These are phyloP conservation scores for Handroanthus guayacan DNA, from an alignment of 257 asterid genomes.

Conservation along the genomic window DNA sequence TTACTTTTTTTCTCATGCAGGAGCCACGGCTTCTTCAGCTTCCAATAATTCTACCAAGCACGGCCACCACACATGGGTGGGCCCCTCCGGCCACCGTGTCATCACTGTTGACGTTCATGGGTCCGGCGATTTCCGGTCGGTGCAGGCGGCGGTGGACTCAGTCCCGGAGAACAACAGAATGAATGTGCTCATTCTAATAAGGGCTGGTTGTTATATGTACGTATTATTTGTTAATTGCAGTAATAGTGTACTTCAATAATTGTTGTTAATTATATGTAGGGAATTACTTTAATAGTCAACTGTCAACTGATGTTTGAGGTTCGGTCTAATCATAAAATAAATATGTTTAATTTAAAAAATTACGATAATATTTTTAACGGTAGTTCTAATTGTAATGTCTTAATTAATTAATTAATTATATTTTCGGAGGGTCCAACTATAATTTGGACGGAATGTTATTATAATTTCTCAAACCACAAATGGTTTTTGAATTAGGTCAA, in stretches of 20 bases:
- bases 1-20: slow-evolving; percentile 27
- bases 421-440: no score
- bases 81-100: slow-evolving; percentile 75
- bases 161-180: slow-evolving; percentile 61
- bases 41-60: slow-evolving; percentile 36
- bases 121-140: slow-evolving; percentile 64
- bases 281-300: no score
- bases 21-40: not conserved
- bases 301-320: no score
- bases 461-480: no score
- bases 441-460: no score
- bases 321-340: no score
- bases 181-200: slow-evolving; percentile 73
- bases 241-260: not conserved
- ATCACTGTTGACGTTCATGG: slow-evolving; percentile 76
- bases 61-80: slow-evolving; percentile 59
- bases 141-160: slow-evolving; percentile 81
- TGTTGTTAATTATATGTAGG: not conserved
- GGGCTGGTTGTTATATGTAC: slow-evolving; percentile 78
- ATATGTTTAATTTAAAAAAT: no score
- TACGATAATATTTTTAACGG: no score
- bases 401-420: no score
- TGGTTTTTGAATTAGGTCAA: no score
- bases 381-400: no score
- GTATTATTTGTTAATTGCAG: slow-evolving; percentile 6